A percentile compares a stretch with the other conserved stretches of the same genome.
Conservation (phyloP, 2,329 filamentous ascomycete genomes). For the Trichoderma sp. region DNA sequence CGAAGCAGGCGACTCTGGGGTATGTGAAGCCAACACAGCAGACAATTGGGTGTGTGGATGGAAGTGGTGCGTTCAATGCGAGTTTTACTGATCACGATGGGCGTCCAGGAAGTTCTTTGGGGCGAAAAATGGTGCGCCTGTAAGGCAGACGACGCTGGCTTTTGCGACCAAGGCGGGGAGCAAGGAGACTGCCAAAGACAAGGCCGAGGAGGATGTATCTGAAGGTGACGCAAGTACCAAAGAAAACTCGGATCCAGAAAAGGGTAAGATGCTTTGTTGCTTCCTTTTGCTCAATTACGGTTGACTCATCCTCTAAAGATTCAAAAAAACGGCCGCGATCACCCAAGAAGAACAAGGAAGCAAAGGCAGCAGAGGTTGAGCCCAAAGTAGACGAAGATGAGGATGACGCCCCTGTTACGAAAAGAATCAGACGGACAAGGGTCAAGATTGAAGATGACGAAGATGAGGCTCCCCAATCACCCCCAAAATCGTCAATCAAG, state of each 20-base stretch:
- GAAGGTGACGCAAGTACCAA: constrained; percentile 31
- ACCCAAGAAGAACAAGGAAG: constrained; percentile 1
- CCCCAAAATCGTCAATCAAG: constrained; percentile 24
- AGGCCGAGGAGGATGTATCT: constrained; percentile 28
- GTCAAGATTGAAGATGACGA: constrained; percentile 53
- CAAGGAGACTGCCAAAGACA: constrained; percentile 30
- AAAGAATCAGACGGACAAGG: constrained; percentile 50
- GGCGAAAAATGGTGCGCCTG: constrained; percentile 50
- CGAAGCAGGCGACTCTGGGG: constrained; percentile 81
- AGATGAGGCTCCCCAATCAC: constrained; percentile 40
- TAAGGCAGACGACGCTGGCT: constrained; percentile 74
- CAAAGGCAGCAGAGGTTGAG: constrained; percentile 23
- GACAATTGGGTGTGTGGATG: constrained; percentile 62
- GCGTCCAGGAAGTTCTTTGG: constrained; percentile 78
- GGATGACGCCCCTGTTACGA: constrained; percentile 59
- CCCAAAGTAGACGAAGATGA: constrained; percentile 48
- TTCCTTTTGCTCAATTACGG: neutral
- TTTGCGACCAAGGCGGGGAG: constrained; percentile 62
- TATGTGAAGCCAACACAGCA: constrained; percentile 75
- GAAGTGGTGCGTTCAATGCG: neutral
- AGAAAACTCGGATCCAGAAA: constrained; percentile 38
- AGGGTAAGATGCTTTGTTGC: constrained; percentile 32
- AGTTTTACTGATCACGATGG: constrained; percentile 9
- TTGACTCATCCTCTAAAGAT: constrained; percentile 29
- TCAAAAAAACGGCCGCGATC: constrained; percentile 46